phyloP scores from a whole-genome alignment of 441 rosid genomes.

The Breynia disticha region DNA sequence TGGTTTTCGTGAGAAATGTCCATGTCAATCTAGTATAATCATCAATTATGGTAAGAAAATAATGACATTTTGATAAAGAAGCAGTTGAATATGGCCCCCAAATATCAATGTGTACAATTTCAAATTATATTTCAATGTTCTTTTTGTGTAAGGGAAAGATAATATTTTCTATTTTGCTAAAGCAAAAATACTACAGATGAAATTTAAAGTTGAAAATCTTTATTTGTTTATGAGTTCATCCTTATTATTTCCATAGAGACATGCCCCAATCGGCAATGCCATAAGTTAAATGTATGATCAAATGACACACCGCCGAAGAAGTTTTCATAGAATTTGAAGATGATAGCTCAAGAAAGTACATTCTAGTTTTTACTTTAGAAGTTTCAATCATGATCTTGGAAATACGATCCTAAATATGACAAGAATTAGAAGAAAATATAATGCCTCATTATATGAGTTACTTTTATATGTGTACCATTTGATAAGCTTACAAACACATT shows the following conservation, averaged over 20 bases:
- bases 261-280: background rate
- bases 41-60: constrained; percentile 1
- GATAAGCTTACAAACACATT: background rate
- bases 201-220: background rate
- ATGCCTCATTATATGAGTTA: background rate
- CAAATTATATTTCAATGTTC: background rate
- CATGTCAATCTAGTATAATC: background rate
- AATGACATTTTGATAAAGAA: background rate
- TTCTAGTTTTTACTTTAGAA: background rate
- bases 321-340: too few relatives aligned
- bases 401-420: background rate
- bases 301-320: too few relatives aligned
- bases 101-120: background rate
- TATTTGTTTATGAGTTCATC: too few relatives aligned
- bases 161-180: background rate
- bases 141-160: background rate
- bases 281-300: background rate
- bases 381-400: background rate
- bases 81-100: background rate
- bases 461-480: background rate
- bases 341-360: background rate
- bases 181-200: background rate
- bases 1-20: background rate
- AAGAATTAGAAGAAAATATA: background rate
- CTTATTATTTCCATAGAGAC: too few relatives aligned